Evolutionary conservation across 2,329 filamentous ascomycete species (phyloP), one percentile per base, ranked within the genome.

Genomic region (Hypocrella siamensis): DNA sequence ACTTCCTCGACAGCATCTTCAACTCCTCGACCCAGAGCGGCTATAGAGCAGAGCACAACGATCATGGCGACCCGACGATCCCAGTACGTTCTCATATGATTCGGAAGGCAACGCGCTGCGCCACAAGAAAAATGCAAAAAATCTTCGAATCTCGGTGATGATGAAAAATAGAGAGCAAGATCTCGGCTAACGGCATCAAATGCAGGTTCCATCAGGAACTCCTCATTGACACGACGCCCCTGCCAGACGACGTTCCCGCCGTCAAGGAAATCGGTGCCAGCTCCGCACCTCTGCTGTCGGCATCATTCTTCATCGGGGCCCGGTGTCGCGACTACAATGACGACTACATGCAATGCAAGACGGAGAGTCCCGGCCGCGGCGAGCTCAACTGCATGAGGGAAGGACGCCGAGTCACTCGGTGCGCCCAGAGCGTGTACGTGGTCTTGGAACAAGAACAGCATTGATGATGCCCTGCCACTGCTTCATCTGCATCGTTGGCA

Each of bases 291-390:
- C 71, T 98, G 28, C 67, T 93, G 37, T 93, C 83, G 42, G 90
- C 90, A 19, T 76, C 84, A 32, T 98, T 82, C 70, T 98, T 96
- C 59, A 98, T 98, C 54, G 90, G 90, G 41, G 86, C 85, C 44
- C 79, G 88, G 52, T 98, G 90, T 76, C 79, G 73, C 56, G 67
- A 81, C 39, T 98, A 86, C 70, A 96, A 96, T 61, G 90, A 98
- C 67, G 90, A 98, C 63, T 98, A 80, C 64, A 98, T 98, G 88
- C 82, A 93, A 66, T 98, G 90, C 79, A 98, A 98, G 78, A 82
- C 74, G 45, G 85, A 94, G 62, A 77, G 84, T 48, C 79, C 82
- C 40, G 90, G 90, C 48, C 75, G 73, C 58, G 90, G 85, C 56
- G 90, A 98, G 67, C 59, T 92, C 41, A 83, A 93, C 45, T 98